Evolutionary conservation across 305 asterid genomes (phyloP), one percentile per base, ranked within the genome.

Genomic region (Fraxinus sp.): DNA sequence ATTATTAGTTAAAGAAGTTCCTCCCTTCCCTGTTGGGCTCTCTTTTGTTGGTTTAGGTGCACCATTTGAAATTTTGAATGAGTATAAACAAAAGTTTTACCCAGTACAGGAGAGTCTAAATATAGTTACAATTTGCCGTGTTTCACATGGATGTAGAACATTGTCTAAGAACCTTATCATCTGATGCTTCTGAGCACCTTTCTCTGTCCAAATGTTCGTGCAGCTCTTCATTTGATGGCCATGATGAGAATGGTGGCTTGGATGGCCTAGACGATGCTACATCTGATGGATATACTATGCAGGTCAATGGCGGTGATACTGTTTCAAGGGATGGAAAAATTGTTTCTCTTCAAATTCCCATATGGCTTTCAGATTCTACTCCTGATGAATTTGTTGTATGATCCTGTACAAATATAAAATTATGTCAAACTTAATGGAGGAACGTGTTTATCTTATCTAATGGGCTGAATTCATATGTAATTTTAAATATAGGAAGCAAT

Each of bases 311-410:
- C 74, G 92, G 90, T 78, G 97, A 94, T 79, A 84, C 79, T 84
- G 85, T 89, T 82, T 71, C 83, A 37, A 92, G 90, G 90, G 94
- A 89, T 82, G 87, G 81, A 39, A 92, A 90, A 85, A 32, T 66
- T 35, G 83, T 86, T 81, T 87, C 97, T 86, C 93, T 86, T 82
- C 97, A 91, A 84, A 89, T 89, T 87, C 97, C 97, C 78, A 75
- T 79, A 71, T 97, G 99, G 99, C 93, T 97, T 88, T 92, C 97
- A 73, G 96, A 95, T 83, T 91, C 98, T 85, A 89, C 95, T 78
- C 99, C 99, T 78, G 99, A 95, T 77, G 99, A 97, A 91, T 97
- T 97, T 90, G 92, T 93, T 85, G 99, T 97, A 95, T 83, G 98
- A 76, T 84, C 86, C 87, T 88, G 76, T 83, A 84, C 75, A 83